Base-by-base conservation (phyloP, 2,329 filamentous ascomycete species). In the Dothideomycetes sp. region DNA sequence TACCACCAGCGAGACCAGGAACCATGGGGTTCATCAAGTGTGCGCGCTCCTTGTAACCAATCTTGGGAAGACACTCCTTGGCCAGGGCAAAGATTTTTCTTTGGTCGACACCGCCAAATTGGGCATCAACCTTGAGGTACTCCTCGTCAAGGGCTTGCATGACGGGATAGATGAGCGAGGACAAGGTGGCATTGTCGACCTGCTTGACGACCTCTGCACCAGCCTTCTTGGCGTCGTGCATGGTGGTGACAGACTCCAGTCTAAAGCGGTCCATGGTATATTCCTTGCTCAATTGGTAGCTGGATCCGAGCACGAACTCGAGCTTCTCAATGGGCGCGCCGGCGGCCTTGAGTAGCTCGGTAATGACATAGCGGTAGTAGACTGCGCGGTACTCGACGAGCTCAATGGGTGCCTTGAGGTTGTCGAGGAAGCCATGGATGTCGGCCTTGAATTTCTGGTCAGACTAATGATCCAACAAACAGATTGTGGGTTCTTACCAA, bases 121-220 rank as follows among this genome's bases (percentile, higher is more conserved):
- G 86, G 2, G 76, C 81, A 59, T 98, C 89, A 3, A 88, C 84
- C 42, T 79, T 79, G 3, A 98, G 69, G 68, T 95, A 79, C 65
- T 91, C 73, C 65, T 96, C 89, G 55, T 96, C 89, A 34, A 96
- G 67, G 1, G 84, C 84, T 63, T 96, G 91, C 63, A 98, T 79
- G 35, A 93, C 70, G 1, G 85, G 84, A 68, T 93, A 93, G 45
- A 89, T 73, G 10, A 89, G 69, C 1, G 84, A 84, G 41, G 73
- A 77, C 40, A 93, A 59, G 3, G 81, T 75, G 8, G 81, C 75
- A 53, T 89, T 87, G 41, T 76, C 74, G 3, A 81, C 78, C 66
- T 96, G 87, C 71, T 96, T 96, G 49, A 98, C 89, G 5, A 96
- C 77, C 62, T 96, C 91, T 2, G 86, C 84, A 30, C 89, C 89